Percentiles rank a stretch among this genome's conserved stretches.
These are phyloP conservation scores for Ophiostoma sp. DNA, from an alignment of 2,329 filamentous ascomycete genomes.

Conservation along the genomic window DNA sequence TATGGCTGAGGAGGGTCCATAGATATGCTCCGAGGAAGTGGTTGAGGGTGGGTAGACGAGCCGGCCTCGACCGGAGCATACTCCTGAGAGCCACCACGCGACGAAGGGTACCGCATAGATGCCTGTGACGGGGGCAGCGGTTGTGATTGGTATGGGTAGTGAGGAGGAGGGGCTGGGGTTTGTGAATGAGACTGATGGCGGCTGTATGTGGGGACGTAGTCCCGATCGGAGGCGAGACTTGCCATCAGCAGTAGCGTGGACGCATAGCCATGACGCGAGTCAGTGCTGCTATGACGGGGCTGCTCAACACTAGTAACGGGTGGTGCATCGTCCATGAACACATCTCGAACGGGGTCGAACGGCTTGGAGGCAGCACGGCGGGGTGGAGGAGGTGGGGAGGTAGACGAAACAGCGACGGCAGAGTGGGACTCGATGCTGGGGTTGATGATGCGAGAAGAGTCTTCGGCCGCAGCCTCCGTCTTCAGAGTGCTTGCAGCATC, in stretches of 20 bases:
- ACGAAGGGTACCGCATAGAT: constrained; percentile 17
- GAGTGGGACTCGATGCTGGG: background rate
- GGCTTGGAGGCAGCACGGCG: constrained; percentile 33
- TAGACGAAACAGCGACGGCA: constrained; percentile 12
- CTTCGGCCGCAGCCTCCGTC: background rate
- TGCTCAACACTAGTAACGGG: background rate
- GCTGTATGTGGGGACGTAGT: constrained; percentile 20
- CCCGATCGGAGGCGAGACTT: background rate
- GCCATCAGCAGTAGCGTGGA: constrained; percentile 24
- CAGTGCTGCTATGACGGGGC: constrained; percentile 12
- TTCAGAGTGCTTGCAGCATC: constrained; percentile 23
- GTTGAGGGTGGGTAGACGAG: constrained; percentile 14
- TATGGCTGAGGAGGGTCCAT: constrained; percentile 19
- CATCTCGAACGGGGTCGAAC: constrained; percentile 43
- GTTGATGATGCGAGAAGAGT: background rate
- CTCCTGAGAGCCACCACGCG: constrained; percentile 19
- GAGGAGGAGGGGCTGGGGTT: background rate
- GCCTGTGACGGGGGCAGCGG: constrained; percentile 6
- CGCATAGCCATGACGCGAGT: background rate
- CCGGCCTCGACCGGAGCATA: constrained; percentile 13
- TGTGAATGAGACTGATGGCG: background rate
- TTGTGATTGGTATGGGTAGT: constrained; percentile 13
- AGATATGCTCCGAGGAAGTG: constrained; percentile 16
- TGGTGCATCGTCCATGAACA: constrained; percentile 33
- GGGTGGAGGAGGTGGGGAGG: background rate